These are phyloP conservation scores for Theileria equi DNA, from an alignment of 169 alveolate genomes.

Conservation along the genomic window DNA sequence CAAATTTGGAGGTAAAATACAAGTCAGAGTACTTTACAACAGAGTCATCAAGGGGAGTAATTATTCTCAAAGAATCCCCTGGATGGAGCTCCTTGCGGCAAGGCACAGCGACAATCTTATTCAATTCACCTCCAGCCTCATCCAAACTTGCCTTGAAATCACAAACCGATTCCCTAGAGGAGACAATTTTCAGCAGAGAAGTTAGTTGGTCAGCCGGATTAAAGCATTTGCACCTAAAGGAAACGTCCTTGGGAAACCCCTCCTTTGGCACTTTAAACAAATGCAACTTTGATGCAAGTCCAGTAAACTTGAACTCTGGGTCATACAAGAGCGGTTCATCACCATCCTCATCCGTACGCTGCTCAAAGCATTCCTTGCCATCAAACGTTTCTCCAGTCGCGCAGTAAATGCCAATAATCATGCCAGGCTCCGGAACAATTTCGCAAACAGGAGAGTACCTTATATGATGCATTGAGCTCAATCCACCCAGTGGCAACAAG, in stretches of 20 bases:
- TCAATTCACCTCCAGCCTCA: not conserved
- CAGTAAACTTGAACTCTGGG: not conserved
- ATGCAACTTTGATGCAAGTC: not conserved
- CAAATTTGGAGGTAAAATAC: not conserved
- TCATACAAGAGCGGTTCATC: not conserved
- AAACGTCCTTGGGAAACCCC: constrained; percentile 3
- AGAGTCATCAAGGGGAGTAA: not conserved
- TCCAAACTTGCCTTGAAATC: constrained; percentile 5
- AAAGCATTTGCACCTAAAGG: constrained; percentile 20
- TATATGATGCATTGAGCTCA: not conserved
- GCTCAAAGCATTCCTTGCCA: constrained; percentile 18
- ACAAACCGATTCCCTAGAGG: not conserved
- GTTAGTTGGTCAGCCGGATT: not conserved
- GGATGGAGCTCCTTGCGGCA: constrained; percentile 10
- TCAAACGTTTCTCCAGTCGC: constrained; percentile 21
- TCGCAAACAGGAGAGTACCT: not conserved
- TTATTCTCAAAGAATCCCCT: constrained; percentile 1
- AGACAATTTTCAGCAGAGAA: not conserved
- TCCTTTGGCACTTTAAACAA: constrained; percentile 20
- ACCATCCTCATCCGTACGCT: not conserved
- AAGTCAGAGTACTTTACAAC: not conserved
- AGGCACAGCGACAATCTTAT: not conserved
- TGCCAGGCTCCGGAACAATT: constrained; percentile 50
- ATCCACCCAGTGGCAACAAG: not conserved
- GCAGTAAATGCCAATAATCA: constrained; percentile 60